Base-by-base conservation (phyloP, 805 yeast genomes). In the Zygoascus biomembranicola region DNA sequence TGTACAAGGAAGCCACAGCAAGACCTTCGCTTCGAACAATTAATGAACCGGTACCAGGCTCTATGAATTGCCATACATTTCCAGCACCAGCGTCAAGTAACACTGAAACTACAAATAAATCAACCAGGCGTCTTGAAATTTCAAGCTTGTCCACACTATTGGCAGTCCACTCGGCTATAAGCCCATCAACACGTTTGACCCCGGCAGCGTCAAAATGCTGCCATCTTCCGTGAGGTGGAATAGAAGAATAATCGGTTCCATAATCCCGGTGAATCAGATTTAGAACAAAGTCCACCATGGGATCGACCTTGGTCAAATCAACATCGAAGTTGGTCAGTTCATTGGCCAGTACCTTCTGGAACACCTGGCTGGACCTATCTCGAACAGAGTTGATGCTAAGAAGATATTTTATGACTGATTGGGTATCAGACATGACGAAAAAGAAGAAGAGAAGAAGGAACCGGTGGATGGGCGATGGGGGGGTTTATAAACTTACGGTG, bases 1-100 rank as follows among this genome's bases (percentile, higher is more conserved):
- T 71, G 59, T 80, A 72, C 52, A 76, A 70, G 16, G 82, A 74
- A 0, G 83, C 85, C 47, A 82, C 77, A 4, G 87, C 87, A 50
- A 81, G 68, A 2, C 87, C 87, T 67, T 82, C 87, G 13, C 82
- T 77, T 63, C 87, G 71, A 32, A 66, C 66, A 42, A 64, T 62
- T 9, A 66, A 68, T 8, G 58, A 61, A 5, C 66, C 67, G 1
- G 71, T 61, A 0, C 54, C 67, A 1, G 60, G 54, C 55, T 80
- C 84, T 1, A 55, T 60, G 59, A 71, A 82, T 43, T 61, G 64
- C 87, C 87, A 82, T 9, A 59, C 60, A 52, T 78, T 77, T 18
- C 87, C 87, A 0, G 87, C 86, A 20, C 87, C 87, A 4, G 87
- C 87, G 64, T 82, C 87, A 26, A 82, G 69, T 47, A 82, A 65